A percentile compares a stretch with the other conserved stretches of the same genome.
These are phyloP conservation scores for Candida ovalis DNA, from an alignment of 805 yeast species.

Conservation along the genomic window DNA sequence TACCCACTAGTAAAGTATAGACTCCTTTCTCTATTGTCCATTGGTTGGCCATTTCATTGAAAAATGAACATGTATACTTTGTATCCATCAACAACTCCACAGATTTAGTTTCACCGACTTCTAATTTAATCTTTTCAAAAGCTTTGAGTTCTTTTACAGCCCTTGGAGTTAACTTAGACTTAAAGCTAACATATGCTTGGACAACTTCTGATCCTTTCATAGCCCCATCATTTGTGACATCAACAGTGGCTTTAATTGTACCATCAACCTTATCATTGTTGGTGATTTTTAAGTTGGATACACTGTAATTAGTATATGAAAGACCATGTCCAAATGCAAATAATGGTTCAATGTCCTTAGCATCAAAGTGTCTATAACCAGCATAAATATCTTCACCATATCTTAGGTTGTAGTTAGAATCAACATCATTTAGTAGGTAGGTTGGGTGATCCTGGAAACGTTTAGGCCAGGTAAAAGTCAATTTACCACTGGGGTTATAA, in stretches of 20 bases:
- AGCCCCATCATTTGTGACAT: conserved; percentile 44
- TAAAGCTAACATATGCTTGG: conserved; percentile 45
- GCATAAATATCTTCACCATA: conserved; percentile 46
- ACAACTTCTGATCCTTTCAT: conserved; percentile 49
- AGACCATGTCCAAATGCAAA: conserved; percentile 44
- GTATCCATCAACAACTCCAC: conserved; percentile 37
- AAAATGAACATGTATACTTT: conserved; percentile 52
- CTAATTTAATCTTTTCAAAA: conserved; percentile 40
- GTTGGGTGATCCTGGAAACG: conserved; percentile 34
- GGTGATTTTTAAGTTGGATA: background rate
- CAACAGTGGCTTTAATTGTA: conserved; percentile 32
- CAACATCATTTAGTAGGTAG: conserved; percentile 31
- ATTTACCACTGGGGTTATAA: conserved; percentile 40
- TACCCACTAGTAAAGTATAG: conserved; percentile 47
- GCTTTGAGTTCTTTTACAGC: conserved; percentile 58
- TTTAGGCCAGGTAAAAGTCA: conserved; percentile 38
- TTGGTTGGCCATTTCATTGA: conserved; percentile 42
- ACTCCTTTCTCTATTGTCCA: conserved; percentile 55
- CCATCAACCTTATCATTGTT: conserved; percentile 27
- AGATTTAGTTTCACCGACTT: conserved; percentile 28
- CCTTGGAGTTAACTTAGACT: conserved; percentile 37
- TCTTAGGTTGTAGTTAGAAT: conserved; percentile 34
- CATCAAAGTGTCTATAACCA: conserved; percentile 43
- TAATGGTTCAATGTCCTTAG: conserved; percentile 31
- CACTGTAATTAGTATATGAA: conserved; percentile 37